A percentile compares a stretch with the other conserved stretches of the same genome.
phyloP scores from a whole-genome alignment of 2,329 filamentous ascomycete species.

The Alternaria triticina region DNA sequence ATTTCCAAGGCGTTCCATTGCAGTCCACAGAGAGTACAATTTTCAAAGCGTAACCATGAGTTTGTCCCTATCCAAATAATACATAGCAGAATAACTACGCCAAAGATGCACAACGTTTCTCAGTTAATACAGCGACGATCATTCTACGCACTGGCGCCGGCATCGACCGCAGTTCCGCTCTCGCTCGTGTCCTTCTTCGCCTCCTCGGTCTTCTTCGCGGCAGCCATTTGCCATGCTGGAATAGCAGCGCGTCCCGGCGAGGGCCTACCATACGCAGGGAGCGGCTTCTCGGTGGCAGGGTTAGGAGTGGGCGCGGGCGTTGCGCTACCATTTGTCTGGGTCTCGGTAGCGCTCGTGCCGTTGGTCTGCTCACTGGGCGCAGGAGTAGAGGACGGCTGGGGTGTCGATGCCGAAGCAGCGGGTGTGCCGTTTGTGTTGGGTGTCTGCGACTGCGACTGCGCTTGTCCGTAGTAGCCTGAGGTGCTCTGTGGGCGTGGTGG shows the following conservation, averaged over 20 bases:
- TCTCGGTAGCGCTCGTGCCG: constrained; percentile 20
- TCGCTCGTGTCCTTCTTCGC: constrained; percentile 52
- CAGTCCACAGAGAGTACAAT: not conserved
- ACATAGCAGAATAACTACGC: constrained; percentile 11
- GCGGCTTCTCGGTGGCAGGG: constrained; percentile 38
- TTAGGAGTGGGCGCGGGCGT: constrained; percentile 23
- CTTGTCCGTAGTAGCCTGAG: constrained; percentile 33
- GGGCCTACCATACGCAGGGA: constrained; percentile 42
- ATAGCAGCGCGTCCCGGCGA: constrained; percentile 53
- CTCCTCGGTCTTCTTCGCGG: constrained; percentile 54
- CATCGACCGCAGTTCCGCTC: constrained; percentile 46
- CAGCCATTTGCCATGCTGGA: constrained; percentile 62
- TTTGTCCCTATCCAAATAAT: constrained; percentile 7
- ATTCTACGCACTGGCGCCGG: constrained; percentile 33
- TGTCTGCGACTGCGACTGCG: constrained; percentile 25
- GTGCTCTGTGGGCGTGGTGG: constrained; percentile 31
- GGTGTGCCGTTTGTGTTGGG: constrained; percentile 37
- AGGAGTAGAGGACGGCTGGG: constrained; percentile 20
- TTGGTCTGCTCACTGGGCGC: constrained; percentile 31
- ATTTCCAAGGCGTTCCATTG: not conserved
- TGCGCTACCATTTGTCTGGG: constrained; percentile 27
- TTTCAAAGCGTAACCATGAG: not conserved
- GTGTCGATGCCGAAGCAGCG: constrained; percentile 23
- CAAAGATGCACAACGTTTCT: constrained; percentile 6
- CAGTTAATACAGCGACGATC: not conserved